Percentiles rank a stretch among this genome's conserved stretches.
Conservation (phyloP, 345 rosid genomes). For the Syzygium oleosum region DNA sequence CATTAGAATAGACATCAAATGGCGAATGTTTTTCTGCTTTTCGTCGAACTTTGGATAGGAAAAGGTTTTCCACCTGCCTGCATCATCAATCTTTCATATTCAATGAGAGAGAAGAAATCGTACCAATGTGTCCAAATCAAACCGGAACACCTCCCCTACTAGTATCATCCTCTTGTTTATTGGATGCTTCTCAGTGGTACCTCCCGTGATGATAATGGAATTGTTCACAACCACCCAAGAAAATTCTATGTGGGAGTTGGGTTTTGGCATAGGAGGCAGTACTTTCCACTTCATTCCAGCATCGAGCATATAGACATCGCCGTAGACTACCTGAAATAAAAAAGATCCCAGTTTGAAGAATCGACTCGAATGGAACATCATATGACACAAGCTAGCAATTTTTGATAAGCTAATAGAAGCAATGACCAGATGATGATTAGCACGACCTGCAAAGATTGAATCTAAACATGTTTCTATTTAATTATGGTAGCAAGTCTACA, state of each 20-base stretch:
- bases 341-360: not conserved
- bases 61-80: not conserved
- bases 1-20: not conserved
- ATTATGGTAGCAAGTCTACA: not conserved
- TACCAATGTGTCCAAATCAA: conserved; percentile 56
- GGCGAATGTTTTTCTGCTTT: not conserved
- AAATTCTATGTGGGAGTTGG: conserved; percentile 73
- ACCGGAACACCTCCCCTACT: conserved; percentile 72
- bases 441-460: not conserved
- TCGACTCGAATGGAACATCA: not conserved
- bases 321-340: conserved; percentile 46
- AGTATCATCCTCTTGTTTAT: conserved; percentile 66
- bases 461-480: not conserved
- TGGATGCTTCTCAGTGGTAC: conserved; percentile 81
- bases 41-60: not conserved
- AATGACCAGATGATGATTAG: not conserved
- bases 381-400: not conserved
- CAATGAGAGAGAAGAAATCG: not conserved
- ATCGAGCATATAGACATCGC: conserved; percentile 83
- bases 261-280: conserved; percentile 72
- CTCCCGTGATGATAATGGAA: conserved; percentile 67
- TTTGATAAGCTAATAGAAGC: not conserved
- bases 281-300: conserved; percentile 60
- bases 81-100: not conserved
- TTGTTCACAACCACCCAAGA: conserved; percentile 74